Conservation (phyloP, 2,329 filamentous ascomycete genomes). For the Periconia macrospinosa region DNA sequence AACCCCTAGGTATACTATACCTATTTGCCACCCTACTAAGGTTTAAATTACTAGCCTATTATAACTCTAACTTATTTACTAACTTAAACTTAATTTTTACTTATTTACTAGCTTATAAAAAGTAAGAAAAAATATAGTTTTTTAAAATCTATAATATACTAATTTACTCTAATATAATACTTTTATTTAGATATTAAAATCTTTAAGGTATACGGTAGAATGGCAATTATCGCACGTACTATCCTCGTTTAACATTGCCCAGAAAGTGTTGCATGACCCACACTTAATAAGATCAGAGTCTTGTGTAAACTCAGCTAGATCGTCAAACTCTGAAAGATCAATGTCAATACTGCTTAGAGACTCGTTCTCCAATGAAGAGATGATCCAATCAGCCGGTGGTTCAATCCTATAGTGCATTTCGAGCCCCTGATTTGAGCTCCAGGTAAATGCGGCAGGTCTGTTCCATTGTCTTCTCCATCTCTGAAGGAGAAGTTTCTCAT, state of each 20-base stretch:
- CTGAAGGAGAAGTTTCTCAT: slow-evolving; percentile 12
- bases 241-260: slow-evolving; percentile 5
- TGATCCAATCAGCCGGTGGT: slow-evolving; percentile 16
- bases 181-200: no score
- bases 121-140: no score
- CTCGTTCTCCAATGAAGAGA: slow-evolving; percentile 16
- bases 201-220: no score
- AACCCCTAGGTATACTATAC: no score
- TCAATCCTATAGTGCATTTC: slow-evolving; percentile 22
- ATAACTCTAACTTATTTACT: no score
- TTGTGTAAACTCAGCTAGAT: slow-evolving; percentile 9
- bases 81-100: no score
- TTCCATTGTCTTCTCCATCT: slow-evolving; percentile 18
- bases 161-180: no score
- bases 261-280: slow-evolving; percentile 12
- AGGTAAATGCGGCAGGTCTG: slow-evolving; percentile 21
- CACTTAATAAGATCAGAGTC: slow-evolving; percentile 17
- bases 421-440: slow-evolving; percentile 13
- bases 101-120: no score
- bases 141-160: no score
- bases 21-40: no score
- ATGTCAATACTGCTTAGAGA: slow-evolving; percentile 18
- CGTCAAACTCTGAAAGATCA: slow-evolving; percentile 15
- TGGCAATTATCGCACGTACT: slow-evolving; percentile 6
- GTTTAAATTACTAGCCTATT: no score